Percentiles rank a stretch among this genome's conserved stretches.
Conservation (phyloP, 495 filamentous ascomycete genomes). For the Hypoxylon fuscum region DNA sequence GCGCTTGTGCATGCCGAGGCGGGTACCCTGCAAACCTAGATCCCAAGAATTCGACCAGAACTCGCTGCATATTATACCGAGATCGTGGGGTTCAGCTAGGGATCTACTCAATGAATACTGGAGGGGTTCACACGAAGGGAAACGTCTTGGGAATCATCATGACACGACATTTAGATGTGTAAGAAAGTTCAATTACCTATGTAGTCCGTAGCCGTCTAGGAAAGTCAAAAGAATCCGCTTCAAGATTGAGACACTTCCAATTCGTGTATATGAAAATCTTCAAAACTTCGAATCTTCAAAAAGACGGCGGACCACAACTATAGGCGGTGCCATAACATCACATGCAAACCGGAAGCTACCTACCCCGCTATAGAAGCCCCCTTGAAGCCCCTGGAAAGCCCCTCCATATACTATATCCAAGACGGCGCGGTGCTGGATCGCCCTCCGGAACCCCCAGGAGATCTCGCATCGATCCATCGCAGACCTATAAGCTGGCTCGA, state of each 20-base stretch:
- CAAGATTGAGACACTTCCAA: too few relatives aligned
- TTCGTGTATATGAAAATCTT: too few relatives aligned
- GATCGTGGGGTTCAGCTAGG: slow-evolving; percentile 34
- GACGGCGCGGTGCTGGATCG: neutral
- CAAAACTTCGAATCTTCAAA: neutral
- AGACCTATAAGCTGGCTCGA: neutral
- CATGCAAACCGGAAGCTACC: neutral
- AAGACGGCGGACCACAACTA: neutral
- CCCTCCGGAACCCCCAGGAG: neutral
- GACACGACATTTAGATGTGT: too few relatives aligned
- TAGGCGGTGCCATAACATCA: neutral
- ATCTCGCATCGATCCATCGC: neutral
- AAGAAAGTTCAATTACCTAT: too few relatives aligned
- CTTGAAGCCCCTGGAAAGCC: too few relatives aligned
- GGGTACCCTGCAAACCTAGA: slow-evolving; percentile 22
- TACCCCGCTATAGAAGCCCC: neutral
- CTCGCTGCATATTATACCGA: slow-evolving; percentile 37
- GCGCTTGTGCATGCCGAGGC: slow-evolving; percentile 25
- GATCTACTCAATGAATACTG: too few relatives aligned
- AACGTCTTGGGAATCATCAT: too few relatives aligned
- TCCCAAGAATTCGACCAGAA: slow-evolving; percentile 5
- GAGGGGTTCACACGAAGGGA: too few relatives aligned
- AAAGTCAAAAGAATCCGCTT: too few relatives aligned
- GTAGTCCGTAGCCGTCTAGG: too few relatives aligned
- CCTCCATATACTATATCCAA: neutral